A percentile compares a stretch with the other conserved stretches of the same genome.
Evolutionary conservation across 176 grass and related monocot genomes (phyloP).

Genomic region (Luzula sylvatica): DNA sequence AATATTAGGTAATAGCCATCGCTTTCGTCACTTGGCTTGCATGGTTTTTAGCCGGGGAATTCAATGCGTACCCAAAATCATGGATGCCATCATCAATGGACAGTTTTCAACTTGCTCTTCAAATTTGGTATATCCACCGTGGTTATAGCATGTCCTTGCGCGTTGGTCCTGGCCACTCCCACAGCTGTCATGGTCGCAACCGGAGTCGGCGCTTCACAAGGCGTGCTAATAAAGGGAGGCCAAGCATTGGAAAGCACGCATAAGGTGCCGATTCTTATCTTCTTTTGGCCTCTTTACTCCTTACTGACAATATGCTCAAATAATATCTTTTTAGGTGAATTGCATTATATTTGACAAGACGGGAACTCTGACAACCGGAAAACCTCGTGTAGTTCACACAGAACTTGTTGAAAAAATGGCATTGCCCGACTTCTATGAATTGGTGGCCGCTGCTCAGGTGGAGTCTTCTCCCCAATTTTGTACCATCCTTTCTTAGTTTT

Average conservation of each 20-base stretch:
- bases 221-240: conserved; percentile 88
- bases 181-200: conserved; percentile 98
- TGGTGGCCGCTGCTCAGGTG: conserved; percentile 65
- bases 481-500: background rate
- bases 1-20: conserved; percentile 59
- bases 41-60: conserved; percentile 78
- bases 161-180: conserved; percentile 84
- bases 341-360: conserved; percentile 94
- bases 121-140: conserved; percentile 97
- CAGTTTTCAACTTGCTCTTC: conserved; percentile 88
- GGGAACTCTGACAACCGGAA: conserved; percentile 81
- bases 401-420: conserved; percentile 55
- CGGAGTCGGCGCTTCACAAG: conserved; percentile 88
- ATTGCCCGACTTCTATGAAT: conserved; percentile 69
- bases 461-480: conserved; percentile 1
- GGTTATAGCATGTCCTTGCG: conserved; percentile 96
- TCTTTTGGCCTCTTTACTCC: background rate
- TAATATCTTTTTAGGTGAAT: conserved; percentile 43
- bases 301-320: conserved; percentile 3
- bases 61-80: conserved; percentile 53
- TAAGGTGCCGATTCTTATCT: conserved; percentile 38
- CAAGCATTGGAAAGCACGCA: conserved; percentile 90
- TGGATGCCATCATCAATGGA: conserved; percentile 93
- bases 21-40: conserved; percentile 67
- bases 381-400: conserved; percentile 65